Base-by-base conservation (phyloP, 2,329 filamentous ascomycete genomes). In the Aspergillus sclerotialis region DNA sequence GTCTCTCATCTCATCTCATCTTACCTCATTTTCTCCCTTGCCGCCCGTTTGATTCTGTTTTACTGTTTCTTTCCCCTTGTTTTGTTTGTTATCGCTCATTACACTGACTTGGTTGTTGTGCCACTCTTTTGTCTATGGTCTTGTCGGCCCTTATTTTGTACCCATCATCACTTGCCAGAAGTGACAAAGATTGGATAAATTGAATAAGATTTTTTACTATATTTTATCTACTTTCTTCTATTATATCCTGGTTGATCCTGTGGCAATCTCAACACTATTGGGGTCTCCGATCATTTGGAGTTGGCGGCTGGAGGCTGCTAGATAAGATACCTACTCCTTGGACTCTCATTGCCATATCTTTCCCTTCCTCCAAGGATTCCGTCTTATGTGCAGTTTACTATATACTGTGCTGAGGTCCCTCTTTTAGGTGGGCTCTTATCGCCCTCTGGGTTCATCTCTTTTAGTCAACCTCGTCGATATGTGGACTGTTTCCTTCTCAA, bases 191-290 rank as follows among this genome's bases (percentile, higher is more conserved):
- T n/a, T n/a, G n/a, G n/a, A n/a, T n/a, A n/a, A n/a, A n/a, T 17
- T 19, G 10, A 16, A 12, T 21, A 26, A 7, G 8, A 13, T 36
- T 14, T 15, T 36, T 31, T 32, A 28, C 6, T 14, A 14, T 30
- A 25, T 28, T 24, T 25, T 32, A 24, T 34, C n/a, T n/a, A n/a
- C n/a, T n/a, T 28, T 37, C 19, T 45, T 48, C 19, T 29, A 27
- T 46, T 47, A 33, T 34, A 34, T 27, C 31, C 43, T 44, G 52
- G 52, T 55, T 55, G 52, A 55, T 36, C 52, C 51, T 55, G 52
- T 45, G 24, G n/a, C n/a, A n/a, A n/a, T n/a, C n/a, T n/a, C n/a
- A n/a, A n/a, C n/a, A n/a, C n/a, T n/a, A n/a, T n/a, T n/a, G n/a
- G n/a, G n/a, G n/a, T n/a, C n/a, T n/a, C n/a, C n/a, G n/a, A n/a